Evolutionary conservation across 2,329 filamentous ascomycete genomes (phyloP), one percentile per base, ranked within the genome.

Genomic region (Colletotrichum cuscutae): DNA sequence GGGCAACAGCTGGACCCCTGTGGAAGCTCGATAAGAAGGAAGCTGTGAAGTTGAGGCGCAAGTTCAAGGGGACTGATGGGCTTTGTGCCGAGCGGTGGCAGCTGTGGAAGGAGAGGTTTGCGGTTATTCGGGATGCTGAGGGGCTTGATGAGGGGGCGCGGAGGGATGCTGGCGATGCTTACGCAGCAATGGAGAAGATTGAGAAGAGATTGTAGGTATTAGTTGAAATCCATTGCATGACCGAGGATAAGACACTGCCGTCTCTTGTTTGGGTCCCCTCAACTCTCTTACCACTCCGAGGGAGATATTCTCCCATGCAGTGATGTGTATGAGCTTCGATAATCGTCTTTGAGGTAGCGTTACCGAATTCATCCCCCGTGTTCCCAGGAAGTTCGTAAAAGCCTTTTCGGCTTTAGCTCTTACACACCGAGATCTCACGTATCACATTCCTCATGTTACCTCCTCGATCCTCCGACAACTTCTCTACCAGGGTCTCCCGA

Each of bases 21-120:
- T 77, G 75, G 75, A 70, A 52, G 28, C 64, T 76, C 1, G 26
- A 53, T 5, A 77, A 77, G 76, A 74, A 68, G 42, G 68, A 76
- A 30, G 68, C 64, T 2, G 22, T 65, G 2, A 75, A 65, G 66
- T 19, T 74, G 12, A 60, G 66, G 5, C 74, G 71, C 11, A 76
- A 67, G 68, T 69, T 37, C 15, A 75, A 56, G 12, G 76, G 71
- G 6, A 76, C 72, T 4, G 52, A 76, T 22, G 74, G 76, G 1
- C 32, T 75, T 5, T 75, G 74, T 42, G 66, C 59, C 8, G 53
- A 74, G 13, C 62, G 76, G 13, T 76, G 75, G 76, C 35, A 71
- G 28, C 53, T 77, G 22, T 76, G 74, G 76, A 76, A 76, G 28
- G 62, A 75, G 13, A 71, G 75, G 24, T 72, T 78, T 37, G 68